Conservation (phyloP, 2,329 filamentous ascomycete genomes). For the Tolypocladium pustulatum region DNA sequence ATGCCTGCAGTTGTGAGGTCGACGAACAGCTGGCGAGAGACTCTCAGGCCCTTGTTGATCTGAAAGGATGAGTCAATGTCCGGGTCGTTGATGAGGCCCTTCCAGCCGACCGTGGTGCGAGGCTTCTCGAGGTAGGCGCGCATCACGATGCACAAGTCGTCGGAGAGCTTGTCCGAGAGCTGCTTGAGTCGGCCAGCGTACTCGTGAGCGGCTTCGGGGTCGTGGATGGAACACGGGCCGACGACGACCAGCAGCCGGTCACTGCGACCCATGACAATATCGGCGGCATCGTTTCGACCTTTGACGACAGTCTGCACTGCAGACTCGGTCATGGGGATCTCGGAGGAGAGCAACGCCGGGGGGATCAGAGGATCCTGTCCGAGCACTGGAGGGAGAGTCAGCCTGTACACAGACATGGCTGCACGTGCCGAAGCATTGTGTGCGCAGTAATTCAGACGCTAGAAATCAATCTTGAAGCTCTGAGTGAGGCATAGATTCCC, state of each 20-base stretch:
- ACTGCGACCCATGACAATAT: constrained; percentile 67
- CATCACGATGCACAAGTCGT: constrained; percentile 90
- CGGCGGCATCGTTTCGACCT: constrained; percentile 57
- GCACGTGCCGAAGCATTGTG: not conserved
- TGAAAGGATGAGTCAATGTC: constrained; percentile 95
- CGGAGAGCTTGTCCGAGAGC: constrained; percentile 67
- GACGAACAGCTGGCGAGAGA: constrained; percentile 87
- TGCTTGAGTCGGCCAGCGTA: constrained; percentile 73
- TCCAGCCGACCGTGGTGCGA: constrained; percentile 96
- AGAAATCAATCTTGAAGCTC: not conserved
- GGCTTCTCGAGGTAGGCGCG: constrained; percentile 98
- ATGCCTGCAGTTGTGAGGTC: constrained; percentile 81
- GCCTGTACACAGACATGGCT: not conserved
- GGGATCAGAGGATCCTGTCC: constrained; percentile 91
- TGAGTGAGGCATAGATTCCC: not conserved
- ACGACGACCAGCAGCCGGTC: constrained; percentile 91
- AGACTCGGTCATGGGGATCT: constrained; percentile 61
- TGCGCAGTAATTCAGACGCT: not conserved
- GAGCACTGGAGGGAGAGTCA: constrained; percentile 51
- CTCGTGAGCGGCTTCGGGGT: constrained; percentile 77
- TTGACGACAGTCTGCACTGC: constrained; percentile 60
- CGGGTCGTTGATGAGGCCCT: constrained; percentile 97
- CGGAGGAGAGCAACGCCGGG: constrained; percentile 74
- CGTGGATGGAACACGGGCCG: constrained; percentile 95
- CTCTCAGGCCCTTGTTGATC: constrained; percentile 95